Evolutionary conservation across 2,329 filamentous ascomycete genomes (phyloP).

Genomic region (Penicillium sp.): DNA sequence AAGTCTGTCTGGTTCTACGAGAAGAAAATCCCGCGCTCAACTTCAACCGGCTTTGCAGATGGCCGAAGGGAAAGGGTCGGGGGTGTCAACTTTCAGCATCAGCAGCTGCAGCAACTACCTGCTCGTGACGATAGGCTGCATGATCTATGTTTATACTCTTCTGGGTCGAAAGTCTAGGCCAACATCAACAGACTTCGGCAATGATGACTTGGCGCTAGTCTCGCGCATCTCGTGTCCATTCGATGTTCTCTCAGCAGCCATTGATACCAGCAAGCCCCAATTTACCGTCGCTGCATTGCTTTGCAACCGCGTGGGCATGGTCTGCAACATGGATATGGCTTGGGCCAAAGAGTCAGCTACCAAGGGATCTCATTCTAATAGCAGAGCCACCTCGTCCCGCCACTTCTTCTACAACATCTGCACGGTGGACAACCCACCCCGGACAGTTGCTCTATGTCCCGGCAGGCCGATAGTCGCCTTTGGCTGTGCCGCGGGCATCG

Average conservation of each 20-base stretch:
- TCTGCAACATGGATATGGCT: conserved; percentile 46
- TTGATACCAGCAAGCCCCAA: conserved; percentile 52
- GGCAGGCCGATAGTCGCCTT: conserved; percentile 57
- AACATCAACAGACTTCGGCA: conserved; percentile 21
- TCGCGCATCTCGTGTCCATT: conserved; percentile 50
- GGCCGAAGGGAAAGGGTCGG: conserved; percentile 1
- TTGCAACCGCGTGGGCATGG: conserved; percentile 52
- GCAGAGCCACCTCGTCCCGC: conserved; percentile 28
- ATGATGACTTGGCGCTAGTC: conserved; percentile 37
- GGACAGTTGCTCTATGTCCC: conserved; percentile 59
- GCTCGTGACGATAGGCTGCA: conserved; percentile 46
- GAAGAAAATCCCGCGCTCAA: conserved; percentile 5
- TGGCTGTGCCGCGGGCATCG: conserved; percentile 54
- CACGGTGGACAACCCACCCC: conserved; percentile 53
- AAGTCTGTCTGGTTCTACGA: conserved; percentile 14
- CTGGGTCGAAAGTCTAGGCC: conserved; percentile 13
- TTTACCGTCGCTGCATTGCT: conserved; percentile 53
- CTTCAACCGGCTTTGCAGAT: conserved; percentile 15
- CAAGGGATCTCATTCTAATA: conserved; percentile 16
- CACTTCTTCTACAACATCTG: conserved; percentile 48
- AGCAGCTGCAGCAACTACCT: conserved; percentile 54
- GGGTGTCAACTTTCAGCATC: conserved; percentile 40
- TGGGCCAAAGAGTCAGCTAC: background rate
- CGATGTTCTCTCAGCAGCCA: conserved; percentile 51
- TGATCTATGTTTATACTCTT: conserved; percentile 51